phyloP scores from a whole-genome alignment of 1,284 basidiomycete species.

The Heterobasidion irregulare region DNA sequence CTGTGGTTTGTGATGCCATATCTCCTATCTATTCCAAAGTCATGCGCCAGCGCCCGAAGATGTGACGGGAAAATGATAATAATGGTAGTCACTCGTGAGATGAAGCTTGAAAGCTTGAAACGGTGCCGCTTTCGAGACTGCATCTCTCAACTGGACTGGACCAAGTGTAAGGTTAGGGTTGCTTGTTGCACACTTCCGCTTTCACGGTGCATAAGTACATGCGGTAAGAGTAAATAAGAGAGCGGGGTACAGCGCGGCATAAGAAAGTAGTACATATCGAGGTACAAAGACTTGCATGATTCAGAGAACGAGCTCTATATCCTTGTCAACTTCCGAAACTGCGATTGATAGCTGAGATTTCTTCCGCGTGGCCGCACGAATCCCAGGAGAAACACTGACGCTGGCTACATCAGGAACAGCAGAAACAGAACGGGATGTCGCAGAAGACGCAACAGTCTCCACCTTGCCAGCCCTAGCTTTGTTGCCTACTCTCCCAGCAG shows the following conservation, averaged over 20 bases:
- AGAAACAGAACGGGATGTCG: constrained; percentile 15
- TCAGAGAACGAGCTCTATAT: constrained; percentile 9
- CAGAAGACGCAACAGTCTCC: constrained; percentile 11
- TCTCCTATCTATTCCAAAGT: neutral
- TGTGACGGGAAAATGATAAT: neutral
- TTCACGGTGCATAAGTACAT: no score
- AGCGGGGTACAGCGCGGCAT: no score
- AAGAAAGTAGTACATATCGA: no score
- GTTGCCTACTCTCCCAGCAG: neutral
- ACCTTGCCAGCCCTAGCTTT: constrained; percentile 5
- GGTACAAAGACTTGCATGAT: no score
- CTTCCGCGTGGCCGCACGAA: constrained; percentile 8
- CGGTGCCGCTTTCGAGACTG: no score
- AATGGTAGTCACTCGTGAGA: no score
- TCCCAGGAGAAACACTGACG: constrained; percentile 1
- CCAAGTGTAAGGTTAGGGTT: no score
- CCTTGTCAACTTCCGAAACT: constrained; percentile 3
- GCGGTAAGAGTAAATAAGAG: no score
- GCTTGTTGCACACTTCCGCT: no score
- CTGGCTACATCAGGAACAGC: constrained; percentile 11
- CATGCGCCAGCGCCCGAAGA: neutral
- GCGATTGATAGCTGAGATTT: constrained; percentile 8
- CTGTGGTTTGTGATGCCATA: neutral
- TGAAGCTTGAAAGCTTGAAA: no score
- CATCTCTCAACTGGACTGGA: no score